Percentiles rank a stretch among this genome's conserved stretches.
Evolutionary conservation across 2,329 filamentous ascomycete genomes (phyloP).

Genomic region (Colletotrichum liaoningense): DNA sequence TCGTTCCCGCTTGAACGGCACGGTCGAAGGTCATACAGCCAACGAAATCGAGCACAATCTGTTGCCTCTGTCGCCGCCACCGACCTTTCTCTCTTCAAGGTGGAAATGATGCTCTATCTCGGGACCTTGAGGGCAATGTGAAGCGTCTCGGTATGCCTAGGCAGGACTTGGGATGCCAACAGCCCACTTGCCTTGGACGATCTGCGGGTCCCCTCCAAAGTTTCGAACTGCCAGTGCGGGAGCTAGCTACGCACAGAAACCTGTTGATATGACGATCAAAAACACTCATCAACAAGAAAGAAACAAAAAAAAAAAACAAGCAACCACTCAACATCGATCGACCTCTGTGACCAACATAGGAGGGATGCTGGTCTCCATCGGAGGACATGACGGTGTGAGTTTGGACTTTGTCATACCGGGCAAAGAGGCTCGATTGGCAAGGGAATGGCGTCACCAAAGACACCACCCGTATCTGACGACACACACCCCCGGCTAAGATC

Average conservation of each 20-base stretch:
- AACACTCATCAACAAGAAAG: background rate
- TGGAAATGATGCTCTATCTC: conserved; percentile 17
- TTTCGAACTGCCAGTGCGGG: conserved; percentile 29
- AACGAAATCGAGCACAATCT: conserved; percentile 18
- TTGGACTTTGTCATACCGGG: conserved; percentile 4
- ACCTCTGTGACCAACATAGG: background rate
- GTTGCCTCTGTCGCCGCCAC: background rate
- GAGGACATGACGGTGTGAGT: conserved; percentile 17
- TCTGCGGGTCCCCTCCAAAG: conserved; percentile 21
- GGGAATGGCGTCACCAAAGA: conserved; percentile 18
- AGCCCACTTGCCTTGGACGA: conserved; percentile 9
- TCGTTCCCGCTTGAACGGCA: conserved; percentile 34
- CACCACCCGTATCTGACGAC: background rate
- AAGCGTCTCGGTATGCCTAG: background rate
- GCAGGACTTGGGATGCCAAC: background rate
- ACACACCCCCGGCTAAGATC: background rate
- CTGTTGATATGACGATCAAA: conserved; percentile 7
- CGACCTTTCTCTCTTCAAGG: background rate
- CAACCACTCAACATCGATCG: background rate
- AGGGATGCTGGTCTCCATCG: conserved; percentile 3
- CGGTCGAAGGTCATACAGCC: conserved; percentile 31
- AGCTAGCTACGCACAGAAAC: conserved; percentile 8
- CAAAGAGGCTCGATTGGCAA: background rate
- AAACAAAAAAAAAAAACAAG: background rate
- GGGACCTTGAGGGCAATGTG: conserved; percentile 10